Evolutionary conservation across 2,329 filamentous ascomycete genomes (phyloP).

Genomic region (Penicillium crustosum): DNA sequence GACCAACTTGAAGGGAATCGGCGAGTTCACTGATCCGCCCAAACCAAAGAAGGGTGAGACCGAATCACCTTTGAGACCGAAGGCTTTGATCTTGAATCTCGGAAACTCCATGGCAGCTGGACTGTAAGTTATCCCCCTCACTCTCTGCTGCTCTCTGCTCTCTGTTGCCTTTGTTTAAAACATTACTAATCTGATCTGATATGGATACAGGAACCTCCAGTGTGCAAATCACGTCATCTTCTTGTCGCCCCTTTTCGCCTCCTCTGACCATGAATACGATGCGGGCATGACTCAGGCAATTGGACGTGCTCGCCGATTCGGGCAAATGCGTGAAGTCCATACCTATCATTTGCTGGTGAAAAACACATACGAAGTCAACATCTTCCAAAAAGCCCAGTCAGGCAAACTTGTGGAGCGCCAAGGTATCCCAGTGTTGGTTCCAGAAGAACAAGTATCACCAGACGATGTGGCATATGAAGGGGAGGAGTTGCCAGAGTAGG

Average conservation of each 20-base stretch:
- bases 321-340: conserved; percentile 58
- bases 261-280: conserved; percentile 55
- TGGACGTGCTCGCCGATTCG: conserved; percentile 59
- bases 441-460: not conserved
- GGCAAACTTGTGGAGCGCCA: conserved; percentile 30
- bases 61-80: conserved; percentile 19
- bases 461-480: not conserved
- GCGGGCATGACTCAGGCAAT: conserved; percentile 63
- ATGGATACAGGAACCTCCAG: conserved; percentile 59
- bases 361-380: conserved; percentile 48
- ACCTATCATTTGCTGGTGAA: conserved; percentile 54
- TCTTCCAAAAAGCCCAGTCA: conserved; percentile 41
- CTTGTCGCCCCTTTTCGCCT: conserved; percentile 54
- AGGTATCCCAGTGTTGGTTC: conserved; percentile 23
- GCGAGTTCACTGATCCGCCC: conserved; percentile 30
- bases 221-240: conserved; percentile 66
- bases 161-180: not conserved
- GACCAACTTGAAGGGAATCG: conserved; percentile 31
- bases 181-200: conserved; percentile 11
- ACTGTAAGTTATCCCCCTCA: conserved; percentile 46
- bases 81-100: conserved; percentile 59
- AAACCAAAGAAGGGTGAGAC: not conserved
- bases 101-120: conserved; percentile 60
- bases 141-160: not conserved
- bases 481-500: not conserved